These are phyloP conservation scores for Sugiyamaella japonica DNA, from an alignment of 1,139 yeast genomes.

Conservation along the genomic window DNA sequence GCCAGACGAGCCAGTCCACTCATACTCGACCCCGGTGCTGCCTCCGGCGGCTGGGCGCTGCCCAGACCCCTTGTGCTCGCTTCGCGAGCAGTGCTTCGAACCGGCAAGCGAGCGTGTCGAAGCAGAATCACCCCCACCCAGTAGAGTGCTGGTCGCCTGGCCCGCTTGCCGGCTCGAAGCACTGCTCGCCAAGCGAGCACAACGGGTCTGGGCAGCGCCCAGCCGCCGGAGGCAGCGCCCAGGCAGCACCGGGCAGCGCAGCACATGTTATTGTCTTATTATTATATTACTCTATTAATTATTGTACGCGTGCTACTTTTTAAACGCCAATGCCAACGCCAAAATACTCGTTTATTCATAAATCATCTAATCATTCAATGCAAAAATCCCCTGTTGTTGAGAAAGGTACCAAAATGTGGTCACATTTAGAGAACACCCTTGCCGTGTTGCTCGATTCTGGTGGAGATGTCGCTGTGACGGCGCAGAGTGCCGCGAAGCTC, in stretches of 20 bases:
- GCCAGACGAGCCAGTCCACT: too few relatives aligned
- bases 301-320: too few relatives aligned
- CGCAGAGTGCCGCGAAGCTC: slow-evolving; percentile 33
- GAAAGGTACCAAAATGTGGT: too few relatives aligned
- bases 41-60: neutral
- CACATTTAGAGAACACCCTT: slow-evolving; percentile 35
- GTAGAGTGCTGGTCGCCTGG: too few relatives aligned
- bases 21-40: too few relatives aligned
- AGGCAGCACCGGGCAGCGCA: too few relatives aligned
- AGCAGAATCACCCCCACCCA: too few relatives aligned
- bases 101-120: too few relatives aligned
- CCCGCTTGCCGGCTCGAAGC: neutral
- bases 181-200: neutral
- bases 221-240: slow-evolving; percentile 1
- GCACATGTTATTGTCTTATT: neutral
- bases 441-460: slow-evolving; percentile 37
- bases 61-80: too few relatives aligned
- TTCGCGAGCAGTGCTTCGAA: too few relatives aligned
- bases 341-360: slow-evolving; percentile 3
- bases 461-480: slow-evolving; percentile 30
- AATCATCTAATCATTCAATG: slow-evolving; percentile 9
- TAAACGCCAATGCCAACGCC: neutral
- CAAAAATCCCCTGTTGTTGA: neutral
- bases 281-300: too few relatives aligned
- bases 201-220: neutral